A percentile compares a stretch with the other conserved stretches of the same genome.
phyloP scores from a whole-genome alignment of 2,329 filamentous ascomycete species.

The Ophiostoma sp. region DNA sequence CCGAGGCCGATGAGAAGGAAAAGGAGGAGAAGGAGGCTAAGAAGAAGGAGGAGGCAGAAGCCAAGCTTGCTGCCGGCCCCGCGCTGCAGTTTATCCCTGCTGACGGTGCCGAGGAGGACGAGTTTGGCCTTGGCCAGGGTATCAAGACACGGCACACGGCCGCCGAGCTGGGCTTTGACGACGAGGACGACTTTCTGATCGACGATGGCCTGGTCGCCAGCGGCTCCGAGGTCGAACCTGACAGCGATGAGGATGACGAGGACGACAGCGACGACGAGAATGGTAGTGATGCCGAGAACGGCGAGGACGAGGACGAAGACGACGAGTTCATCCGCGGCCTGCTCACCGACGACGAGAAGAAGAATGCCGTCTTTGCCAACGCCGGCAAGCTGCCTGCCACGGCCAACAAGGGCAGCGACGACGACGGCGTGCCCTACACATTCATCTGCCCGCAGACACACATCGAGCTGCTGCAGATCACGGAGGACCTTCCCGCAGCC shows the following conservation, averaged over 20 bases:
- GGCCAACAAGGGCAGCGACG: conserved; percentile 34
- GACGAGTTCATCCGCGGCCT: conserved; percentile 70
- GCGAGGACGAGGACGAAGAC: conserved; percentile 39
- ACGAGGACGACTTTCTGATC: conserved; percentile 89
- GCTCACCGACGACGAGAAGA: conserved; percentile 53
- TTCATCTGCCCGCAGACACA: conserved; percentile 80
- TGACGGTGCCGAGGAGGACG: conserved; percentile 47
- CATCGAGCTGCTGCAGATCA: conserved; percentile 64
- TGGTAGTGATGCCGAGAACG: conserved; percentile 44
- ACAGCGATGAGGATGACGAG: conserved; percentile 48
- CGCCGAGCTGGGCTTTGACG: conserved; percentile 69
- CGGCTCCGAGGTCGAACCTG: conserved; percentile 62
- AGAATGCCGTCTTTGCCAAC: conserved; percentile 49
- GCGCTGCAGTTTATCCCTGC: conserved; percentile 29
- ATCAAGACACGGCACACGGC: conserved; percentile 54
- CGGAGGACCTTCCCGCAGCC: conserved; percentile 54
- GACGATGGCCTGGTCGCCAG: conserved; percentile 85
- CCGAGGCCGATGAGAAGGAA: conserved; percentile 37
- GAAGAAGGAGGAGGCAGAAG: conserved; percentile 68
- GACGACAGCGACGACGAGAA: conserved; percentile 39
- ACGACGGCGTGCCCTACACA: conserved; percentile 67
- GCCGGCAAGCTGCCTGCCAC: conserved; percentile 29
- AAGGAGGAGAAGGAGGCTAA: conserved; percentile 42
- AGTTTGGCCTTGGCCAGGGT: conserved; percentile 56
- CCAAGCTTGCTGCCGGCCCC: conserved; percentile 31